Evolutionary conservation across 371 early-diverging fungal genomes (phyloP).

Genomic region (Syncephalastrum contaminatum): DNA sequence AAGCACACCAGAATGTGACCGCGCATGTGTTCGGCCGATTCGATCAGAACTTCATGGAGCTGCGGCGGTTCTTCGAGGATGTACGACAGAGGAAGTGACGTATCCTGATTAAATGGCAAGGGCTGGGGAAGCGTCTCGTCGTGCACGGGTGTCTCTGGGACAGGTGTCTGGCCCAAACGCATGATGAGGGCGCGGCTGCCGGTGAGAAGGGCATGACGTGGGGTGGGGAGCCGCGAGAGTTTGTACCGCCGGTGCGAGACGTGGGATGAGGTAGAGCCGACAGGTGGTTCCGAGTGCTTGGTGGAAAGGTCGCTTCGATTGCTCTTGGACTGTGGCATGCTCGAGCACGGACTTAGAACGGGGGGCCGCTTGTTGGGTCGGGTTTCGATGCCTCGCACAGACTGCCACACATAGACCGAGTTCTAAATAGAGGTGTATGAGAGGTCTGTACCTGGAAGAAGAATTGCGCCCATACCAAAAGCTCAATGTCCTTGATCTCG

Average conservation of each 20-base stretch:
- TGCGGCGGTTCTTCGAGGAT: conserved; percentile 36
- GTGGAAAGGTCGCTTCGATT: neutral
- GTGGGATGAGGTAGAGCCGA: neutral
- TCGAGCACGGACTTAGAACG: neutral
- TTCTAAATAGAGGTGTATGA: conserved; percentile 7
- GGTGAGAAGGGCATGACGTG: conserved; percentile 28
- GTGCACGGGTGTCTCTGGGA: conserved; percentile 1
- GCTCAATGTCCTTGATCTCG: conserved; percentile 50
- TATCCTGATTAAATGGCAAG: conserved; percentile 25
- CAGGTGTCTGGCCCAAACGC: conserved; percentile 28
- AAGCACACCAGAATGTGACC: conserved; percentile 48
- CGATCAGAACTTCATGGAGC: conserved; percentile 25
- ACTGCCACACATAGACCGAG: conserved; percentile 17
- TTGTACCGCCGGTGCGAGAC: conserved; percentile 8
- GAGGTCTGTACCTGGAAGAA: neutral
- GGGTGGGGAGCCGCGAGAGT: conserved; percentile 19
- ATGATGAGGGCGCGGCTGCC: conserved; percentile 29
- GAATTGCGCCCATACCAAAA: conserved; percentile 23
- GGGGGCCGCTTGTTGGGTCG: conserved; percentile 3
- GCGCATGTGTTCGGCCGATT: conserved; percentile 31
- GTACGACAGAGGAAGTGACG: conserved; percentile 46
- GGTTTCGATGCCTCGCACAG: conserved; percentile 10
- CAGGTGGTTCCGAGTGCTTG: neutral
- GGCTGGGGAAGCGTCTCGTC: neutral
- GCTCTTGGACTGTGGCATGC: neutral